These are phyloP conservation scores for Monilinia aucupariae DNA, from an alignment of 2,329 filamentous ascomycete genomes.

Conservation along the genomic window DNA sequence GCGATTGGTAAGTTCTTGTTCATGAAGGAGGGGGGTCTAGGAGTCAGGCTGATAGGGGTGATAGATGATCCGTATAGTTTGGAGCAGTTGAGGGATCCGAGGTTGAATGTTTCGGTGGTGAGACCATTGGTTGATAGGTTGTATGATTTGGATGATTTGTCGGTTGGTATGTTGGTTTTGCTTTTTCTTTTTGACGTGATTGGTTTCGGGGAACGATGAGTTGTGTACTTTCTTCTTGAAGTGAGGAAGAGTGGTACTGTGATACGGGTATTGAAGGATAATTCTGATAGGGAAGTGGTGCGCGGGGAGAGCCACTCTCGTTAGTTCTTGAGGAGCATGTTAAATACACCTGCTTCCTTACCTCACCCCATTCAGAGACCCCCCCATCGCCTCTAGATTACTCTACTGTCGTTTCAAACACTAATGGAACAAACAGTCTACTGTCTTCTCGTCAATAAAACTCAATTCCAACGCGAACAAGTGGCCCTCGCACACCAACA, in stretches of 20 bases:
- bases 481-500: slow-evolving; percentile 69
- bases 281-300: background rate
- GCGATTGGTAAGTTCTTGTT: slow-evolving; percentile 52
- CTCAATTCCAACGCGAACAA: slow-evolving; percentile 75
- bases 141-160: slow-evolving; percentile 73
- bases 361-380: background rate
- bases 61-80: slow-evolving; percentile 60
- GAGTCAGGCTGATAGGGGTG: background rate
- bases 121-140: slow-evolving; percentile 79
- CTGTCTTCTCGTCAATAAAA: slow-evolving; percentile 75
- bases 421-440: slow-evolving; percentile 52
- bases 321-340: background rate
- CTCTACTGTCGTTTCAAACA: background rate
- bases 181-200: background rate
- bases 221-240: background rate
- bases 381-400: background rate
- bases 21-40: background rate
- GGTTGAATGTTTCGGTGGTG: slow-evolving; percentile 70
- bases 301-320: background rate
- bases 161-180: slow-evolving; percentile 50
- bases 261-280: background rate
- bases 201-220: background rate
- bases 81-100: slow-evolving; percentile 72
- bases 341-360: background rate
- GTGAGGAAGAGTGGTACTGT: background rate